A percentile compares a stretch with the other conserved stretches of the same genome.
phyloP scores from a whole-genome alignment of 208 protist genomes.

The Acanthamoeba lenticulata region DNA sequence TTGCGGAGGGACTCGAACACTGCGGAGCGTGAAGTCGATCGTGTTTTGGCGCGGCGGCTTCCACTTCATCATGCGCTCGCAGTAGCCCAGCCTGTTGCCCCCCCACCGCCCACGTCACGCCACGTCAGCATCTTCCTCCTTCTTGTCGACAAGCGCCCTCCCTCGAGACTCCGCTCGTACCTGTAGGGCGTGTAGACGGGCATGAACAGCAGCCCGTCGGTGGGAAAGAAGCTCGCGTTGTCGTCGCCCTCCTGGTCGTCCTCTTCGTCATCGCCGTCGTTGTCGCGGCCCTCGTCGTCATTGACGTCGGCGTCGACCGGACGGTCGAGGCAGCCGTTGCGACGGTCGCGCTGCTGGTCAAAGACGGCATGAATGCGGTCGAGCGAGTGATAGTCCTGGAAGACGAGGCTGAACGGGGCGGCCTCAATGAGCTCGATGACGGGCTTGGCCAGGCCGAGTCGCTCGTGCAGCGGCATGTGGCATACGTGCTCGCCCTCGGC shows the following conservation, averaged over 20 bases:
- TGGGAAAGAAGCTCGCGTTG: slow-evolving; percentile 9
- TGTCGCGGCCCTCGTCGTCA: not conserved
- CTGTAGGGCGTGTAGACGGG: slow-evolving; percentile 51
- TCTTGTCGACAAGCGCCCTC: too few species aligned
- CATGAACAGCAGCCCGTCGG: slow-evolving; percentile 37
- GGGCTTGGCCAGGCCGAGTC: slow-evolving; percentile 19
- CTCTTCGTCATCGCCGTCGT: too few species aligned
- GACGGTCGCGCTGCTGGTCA: not conserved
- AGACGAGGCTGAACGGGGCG: slow-evolving; percentile 5
- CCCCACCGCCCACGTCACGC: too few species aligned
- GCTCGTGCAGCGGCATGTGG: slow-evolving; percentile 49
- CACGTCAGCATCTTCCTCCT: too few species aligned
- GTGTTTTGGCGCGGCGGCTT: not conserved
- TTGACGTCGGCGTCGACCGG: not conserved
- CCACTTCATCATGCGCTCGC: slow-evolving; percentile 50
- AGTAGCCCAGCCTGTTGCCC: slow-evolving; percentile 30
- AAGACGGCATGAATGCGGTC: not conserved
- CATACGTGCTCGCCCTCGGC: slow-evolving; percentile 30
- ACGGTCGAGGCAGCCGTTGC: not conserved
- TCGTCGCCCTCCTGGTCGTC: too few species aligned
- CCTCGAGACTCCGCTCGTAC: too few species aligned
- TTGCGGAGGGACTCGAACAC: not conserved
- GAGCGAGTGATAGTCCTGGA: slow-evolving; percentile 15
- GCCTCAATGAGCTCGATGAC: not conserved
- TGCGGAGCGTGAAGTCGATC: slow-evolving; percentile 36